A percentile compares a stretch with the other conserved stretches of the same genome.
Conservation (phyloP, 805 yeast genomes). For the Metschnikowia matae region DNA sequence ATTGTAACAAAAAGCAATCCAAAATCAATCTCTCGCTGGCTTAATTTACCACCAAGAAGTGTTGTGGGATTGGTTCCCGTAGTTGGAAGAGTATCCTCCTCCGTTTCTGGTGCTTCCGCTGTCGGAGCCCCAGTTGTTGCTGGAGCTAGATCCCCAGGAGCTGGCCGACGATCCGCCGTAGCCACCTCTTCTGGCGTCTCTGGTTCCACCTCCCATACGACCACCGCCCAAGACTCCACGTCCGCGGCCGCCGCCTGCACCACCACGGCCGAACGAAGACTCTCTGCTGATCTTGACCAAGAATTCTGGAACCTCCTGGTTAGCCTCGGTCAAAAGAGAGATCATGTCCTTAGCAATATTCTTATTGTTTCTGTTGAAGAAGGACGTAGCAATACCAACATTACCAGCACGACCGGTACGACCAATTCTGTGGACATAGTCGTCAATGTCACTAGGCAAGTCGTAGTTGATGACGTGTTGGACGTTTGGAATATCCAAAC, state of each 20-base stretch:
- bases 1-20: conserved; percentile 17
- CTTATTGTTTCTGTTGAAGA: conserved; percentile 93
- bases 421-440: conserved; percentile 98
- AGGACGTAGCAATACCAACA: conserved; percentile 97
- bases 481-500: conserved; percentile 98
- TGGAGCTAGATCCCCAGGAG: conserved; percentile 18
- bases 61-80: conserved; percentile 34
- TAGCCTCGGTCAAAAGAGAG: conserved; percentile 88
- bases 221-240: conserved; percentile 53
- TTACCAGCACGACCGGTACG: conserved; percentile 99
- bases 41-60: conserved; percentile 41
- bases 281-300: conserved; percentile 79
- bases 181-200: conserved; percentile 51
- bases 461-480: conserved; percentile 97
- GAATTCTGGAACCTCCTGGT: conserved; percentile 95
- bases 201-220: conserved; percentile 28
- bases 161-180: conserved; percentile 27
- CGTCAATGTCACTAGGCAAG: conserved; percentile 95
- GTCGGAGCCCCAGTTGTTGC: conserved; percentile 19
- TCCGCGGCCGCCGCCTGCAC: conserved; percentile 36
- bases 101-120: conserved; percentile 25
- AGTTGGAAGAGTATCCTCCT: conserved; percentile 26
- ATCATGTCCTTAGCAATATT: conserved; percentile 84
- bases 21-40: conserved; percentile 9
- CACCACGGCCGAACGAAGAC: conserved; percentile 44